A percentile compares a stretch with the other conserved stretches of the same genome.
Evolutionary conservation across 148 eudicot species (phyloP).

Genomic region (Vaccinium myrtillus): DNA sequence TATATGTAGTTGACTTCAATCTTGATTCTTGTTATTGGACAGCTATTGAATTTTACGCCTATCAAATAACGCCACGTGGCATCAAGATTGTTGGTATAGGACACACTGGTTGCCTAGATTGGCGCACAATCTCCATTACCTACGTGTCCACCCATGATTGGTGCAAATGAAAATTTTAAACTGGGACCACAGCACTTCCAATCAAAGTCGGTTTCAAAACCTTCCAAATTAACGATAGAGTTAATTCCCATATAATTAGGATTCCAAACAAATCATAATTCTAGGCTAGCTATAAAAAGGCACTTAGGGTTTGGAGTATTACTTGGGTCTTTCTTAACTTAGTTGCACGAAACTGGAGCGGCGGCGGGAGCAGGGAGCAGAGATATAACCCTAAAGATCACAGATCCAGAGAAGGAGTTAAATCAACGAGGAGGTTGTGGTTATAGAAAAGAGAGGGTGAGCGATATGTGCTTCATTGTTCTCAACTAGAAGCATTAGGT

Average conservation of each 20-base stretch:
- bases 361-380: not conserved
- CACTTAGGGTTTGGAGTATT: not conserved
- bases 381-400: not conserved
- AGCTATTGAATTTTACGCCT: not conserved
- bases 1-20: not conserved
- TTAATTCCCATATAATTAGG: not conserved
- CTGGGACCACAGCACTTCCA: not conserved
- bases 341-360: not conserved
- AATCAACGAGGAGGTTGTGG: not conserved
- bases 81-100: not conserved
- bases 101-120: not conserved
- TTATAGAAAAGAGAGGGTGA: not conserved
- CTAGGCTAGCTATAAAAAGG: constrained; percentile 2
- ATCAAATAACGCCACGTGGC: not conserved
- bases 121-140: not conserved
- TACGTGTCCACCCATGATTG: not conserved
- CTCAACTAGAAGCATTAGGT: not conserved
- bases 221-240: not conserved
- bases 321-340: not conserved
- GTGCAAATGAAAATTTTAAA: not conserved
- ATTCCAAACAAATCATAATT: not conserved
- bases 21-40: not conserved
- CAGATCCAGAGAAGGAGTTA: not conserved
- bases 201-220: not conserved
- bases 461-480: not conserved